These are phyloP conservation scores for Apiospora sp. DNA, from an alignment of 2,329 filamentous ascomycete genomes.

Conservation along the genomic window DNA sequence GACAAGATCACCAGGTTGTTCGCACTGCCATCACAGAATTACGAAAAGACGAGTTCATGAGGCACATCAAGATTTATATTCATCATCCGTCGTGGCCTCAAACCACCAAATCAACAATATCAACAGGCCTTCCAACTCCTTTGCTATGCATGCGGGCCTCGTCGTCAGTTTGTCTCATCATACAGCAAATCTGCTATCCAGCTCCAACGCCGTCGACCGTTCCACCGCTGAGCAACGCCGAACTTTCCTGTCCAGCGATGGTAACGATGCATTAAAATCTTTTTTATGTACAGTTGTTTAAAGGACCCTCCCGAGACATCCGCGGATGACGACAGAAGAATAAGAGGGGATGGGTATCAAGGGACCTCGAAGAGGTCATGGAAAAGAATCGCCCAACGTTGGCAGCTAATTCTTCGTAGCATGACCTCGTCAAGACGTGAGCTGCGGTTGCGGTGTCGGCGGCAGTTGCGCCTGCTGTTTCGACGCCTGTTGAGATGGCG, in stretches of 20 bases:
- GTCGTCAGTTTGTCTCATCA: slow-evolving; percentile 20
- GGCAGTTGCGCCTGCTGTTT: slow-evolving; percentile 16
- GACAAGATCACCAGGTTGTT: not conserved
- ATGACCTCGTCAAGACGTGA: slow-evolving; percentile 10
- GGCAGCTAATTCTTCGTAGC: not conserved
- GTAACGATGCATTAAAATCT: slow-evolving; percentile 20
- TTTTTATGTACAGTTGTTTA: slow-evolving; percentile 23
- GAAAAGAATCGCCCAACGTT: not conserved
- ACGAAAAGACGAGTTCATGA: not conserved
- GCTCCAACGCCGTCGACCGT: not conserved
- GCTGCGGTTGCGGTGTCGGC: slow-evolving; percentile 13
- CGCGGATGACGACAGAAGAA: not conserved
- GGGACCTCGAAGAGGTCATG: not conserved
- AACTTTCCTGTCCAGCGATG: slow-evolving; percentile 3
- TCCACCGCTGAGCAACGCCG: not conserved
- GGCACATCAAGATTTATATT: slow-evolving; percentile 18
- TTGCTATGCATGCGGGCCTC: slow-evolving; percentile 22
- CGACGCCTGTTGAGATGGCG: slow-evolving; percentile 8
- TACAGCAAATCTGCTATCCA: slow-evolving; percentile 20
- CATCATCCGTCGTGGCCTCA: slow-evolving; percentile 21
- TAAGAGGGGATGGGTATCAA: slow-evolving; percentile 25
- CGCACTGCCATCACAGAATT: not conserved
- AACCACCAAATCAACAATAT: slow-evolving; percentile 21
- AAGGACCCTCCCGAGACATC: slow-evolving; percentile 1
- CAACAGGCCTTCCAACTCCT: slow-evolving; percentile 14